phyloP scores from a whole-genome alignment of 2,329 filamentous ascomycete genomes.

The Fusarium sp. region DNA sequence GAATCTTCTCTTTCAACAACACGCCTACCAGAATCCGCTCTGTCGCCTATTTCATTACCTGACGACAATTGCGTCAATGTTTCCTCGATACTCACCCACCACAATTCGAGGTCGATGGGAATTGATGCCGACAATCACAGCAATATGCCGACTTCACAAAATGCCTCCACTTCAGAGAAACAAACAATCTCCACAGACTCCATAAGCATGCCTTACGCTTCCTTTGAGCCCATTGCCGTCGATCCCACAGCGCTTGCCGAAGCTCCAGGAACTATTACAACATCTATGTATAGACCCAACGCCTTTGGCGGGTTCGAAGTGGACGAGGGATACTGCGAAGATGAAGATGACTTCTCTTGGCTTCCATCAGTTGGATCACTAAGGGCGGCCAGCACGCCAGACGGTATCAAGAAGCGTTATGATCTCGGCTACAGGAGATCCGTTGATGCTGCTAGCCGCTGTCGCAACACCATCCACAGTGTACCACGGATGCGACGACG shows the following conservation, averaged over 20 bases:
- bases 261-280: neutral
- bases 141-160: neutral
- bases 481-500: conserved; percentile 45
- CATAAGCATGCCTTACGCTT: neutral
- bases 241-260: conserved; percentile 9
- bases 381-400: conserved; percentile 16
- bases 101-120: conserved; percentile 28
- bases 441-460: conserved; percentile 40
- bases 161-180: neutral
- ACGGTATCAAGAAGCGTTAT: conserved; percentile 38
- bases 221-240: conserved; percentile 5
- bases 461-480: conserved; percentile 40
- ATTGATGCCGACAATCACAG: conserved; percentile 15
- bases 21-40: conserved; percentile 5
- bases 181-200: neutral
- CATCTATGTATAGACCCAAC: conserved; percentile 8
- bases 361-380: conserved; percentile 31
- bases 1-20: neutral
- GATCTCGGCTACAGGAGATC: conserved; percentile 41
- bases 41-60: conserved; percentile 35
- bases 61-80: conserved; percentile 25
- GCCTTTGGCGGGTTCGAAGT: conserved; percentile 37
- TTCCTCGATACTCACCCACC: conserved; percentile 3
- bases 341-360: conserved; percentile 44
- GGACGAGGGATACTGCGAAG: conserved; percentile 47